Percentiles rank a stretch among this genome's conserved stretches.
These are phyloP conservation scores for Lactuca saligna DNA, from an alignment of 129 eudicot species.

Conservation along the genomic window DNA sequence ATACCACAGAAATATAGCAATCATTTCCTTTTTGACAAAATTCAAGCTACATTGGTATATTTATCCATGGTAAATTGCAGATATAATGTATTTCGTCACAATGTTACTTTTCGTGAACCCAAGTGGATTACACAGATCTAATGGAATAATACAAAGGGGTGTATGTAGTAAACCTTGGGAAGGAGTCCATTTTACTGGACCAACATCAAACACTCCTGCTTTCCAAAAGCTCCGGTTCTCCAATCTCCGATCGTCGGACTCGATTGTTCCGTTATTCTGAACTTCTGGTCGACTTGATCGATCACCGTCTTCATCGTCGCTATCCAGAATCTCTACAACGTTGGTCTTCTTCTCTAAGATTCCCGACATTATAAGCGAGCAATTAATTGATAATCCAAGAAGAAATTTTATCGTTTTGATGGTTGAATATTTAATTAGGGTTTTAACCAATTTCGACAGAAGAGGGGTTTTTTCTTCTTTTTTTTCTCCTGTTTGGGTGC, in stretches of 20 bases:
- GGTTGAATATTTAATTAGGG: constrained; percentile 15
- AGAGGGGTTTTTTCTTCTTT: background rate
- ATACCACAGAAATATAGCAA: background rate
- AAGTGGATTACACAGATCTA: background rate
- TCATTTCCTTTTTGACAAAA: background rate
- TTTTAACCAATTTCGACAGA: background rate
- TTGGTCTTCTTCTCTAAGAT: constrained; percentile 4
- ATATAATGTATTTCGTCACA: background rate
- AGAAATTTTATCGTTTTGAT: background rate
- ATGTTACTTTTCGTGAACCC: background rate
- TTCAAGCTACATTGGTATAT: background rate
- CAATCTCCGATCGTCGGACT: constrained; percentile 28
- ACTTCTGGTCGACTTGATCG: constrained; percentile 14
- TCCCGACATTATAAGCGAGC: background rate
- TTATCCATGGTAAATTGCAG: background rate
- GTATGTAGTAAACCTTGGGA: constrained; percentile 37
- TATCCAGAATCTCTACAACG: constrained; percentile 25
- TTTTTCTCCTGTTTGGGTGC: background rate
- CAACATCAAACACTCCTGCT: constrained; percentile 72
- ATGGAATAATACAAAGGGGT: background rate
- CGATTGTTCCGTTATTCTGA: constrained; percentile 14
- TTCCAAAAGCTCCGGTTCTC: constrained; percentile 90
- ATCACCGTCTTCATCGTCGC: constrained; percentile 30
- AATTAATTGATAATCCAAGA: background rate
- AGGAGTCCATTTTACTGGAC: constrained; percentile 40